phyloP scores from a whole-genome alignment of 2,329 filamentous ascomycete species.

The Colletotrichum sp. region DNA sequence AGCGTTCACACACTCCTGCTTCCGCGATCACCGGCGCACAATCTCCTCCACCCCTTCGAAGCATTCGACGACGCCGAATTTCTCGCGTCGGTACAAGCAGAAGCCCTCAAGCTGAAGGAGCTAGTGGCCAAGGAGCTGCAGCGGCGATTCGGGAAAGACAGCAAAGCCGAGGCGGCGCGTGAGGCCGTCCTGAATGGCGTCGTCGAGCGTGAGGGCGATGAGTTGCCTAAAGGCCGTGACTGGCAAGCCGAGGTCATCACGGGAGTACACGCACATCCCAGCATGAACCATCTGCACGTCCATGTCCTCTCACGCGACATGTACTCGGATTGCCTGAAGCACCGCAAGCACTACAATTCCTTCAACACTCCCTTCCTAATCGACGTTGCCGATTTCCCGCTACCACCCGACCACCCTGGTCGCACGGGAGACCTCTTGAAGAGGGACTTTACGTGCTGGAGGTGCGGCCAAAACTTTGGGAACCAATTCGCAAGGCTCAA shows the following conservation, averaged over 20 bases:
- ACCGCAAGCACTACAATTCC: conserved; percentile 90
- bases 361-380: conserved; percentile 89
- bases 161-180: conserved; percentile 65
- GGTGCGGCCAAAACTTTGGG: conserved; percentile 76
- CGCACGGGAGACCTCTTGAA: conserved; percentile 61
- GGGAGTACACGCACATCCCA: conserved; percentile 86
- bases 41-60: conserved; percentile 74
- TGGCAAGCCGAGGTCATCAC: conserved; percentile 77
- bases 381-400: conserved; percentile 77
- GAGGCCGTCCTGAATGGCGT: conserved; percentile 70
- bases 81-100: conserved; percentile 64
- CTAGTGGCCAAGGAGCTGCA: conserved; percentile 79
- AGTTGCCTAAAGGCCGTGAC: conserved; percentile 75
- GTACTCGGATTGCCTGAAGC: conserved; percentile 72
- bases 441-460: conserved; percentile 79
- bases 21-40: conserved; percentile 69
- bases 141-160: conserved; percentile 68
- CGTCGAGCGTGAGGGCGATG: conserved; percentile 41
- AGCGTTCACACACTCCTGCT: conserved; percentile 87
- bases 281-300: conserved; percentile 91
- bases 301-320: conserved; percentile 87
- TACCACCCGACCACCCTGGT: conserved; percentile 62
- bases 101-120: conserved; percentile 63
- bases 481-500: conserved; percentile 78
- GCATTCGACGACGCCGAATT: conserved; percentile 76